These are phyloP conservation scores for Fusarium buharicum DNA, from an alignment of 2,329 filamentous ascomycete genomes.

Conservation along the genomic window DNA sequence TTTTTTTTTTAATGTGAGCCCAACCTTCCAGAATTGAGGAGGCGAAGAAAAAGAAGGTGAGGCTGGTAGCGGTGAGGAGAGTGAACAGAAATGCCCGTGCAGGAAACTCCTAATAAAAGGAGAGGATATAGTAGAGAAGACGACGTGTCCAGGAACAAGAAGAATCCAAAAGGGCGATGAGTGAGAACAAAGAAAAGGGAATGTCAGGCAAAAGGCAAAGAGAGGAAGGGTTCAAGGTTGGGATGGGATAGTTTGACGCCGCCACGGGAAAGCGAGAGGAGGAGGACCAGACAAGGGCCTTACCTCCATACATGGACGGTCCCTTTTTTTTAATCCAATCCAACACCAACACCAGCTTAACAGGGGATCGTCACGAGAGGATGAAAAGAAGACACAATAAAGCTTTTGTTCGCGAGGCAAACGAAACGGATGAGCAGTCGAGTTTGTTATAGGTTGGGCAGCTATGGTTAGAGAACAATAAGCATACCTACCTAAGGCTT, in stretches of 20 bases:
- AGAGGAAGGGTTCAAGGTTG: slow-evolving; percentile 30
- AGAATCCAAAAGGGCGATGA: background rate
- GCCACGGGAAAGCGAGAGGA: slow-evolving; percentile 24
- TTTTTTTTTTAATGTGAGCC: slow-evolving; percentile 8
- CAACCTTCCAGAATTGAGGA: slow-evolving; percentile 8
- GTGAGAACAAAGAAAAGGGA: slow-evolving; percentile 8
- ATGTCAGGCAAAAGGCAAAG: slow-evolving; percentile 1
- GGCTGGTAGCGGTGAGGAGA: slow-evolving; percentile 29
- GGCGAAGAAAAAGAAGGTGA: slow-evolving; percentile 23
- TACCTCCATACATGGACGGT: slow-evolving; percentile 16
- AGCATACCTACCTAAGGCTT: background rate
- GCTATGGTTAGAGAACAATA: slow-evolving; percentile 7
- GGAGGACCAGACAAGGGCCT: slow-evolving; percentile 39
- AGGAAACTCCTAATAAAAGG: slow-evolving; percentile 24
- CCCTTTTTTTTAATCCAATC: slow-evolving; percentile 34
- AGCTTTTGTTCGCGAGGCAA: slow-evolving; percentile 24
- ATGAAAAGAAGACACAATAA: slow-evolving; percentile 18
- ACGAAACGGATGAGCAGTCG: slow-evolving; percentile 10
- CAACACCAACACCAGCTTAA: slow-evolving; percentile 35
- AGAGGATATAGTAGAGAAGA: slow-evolving; percentile 18
- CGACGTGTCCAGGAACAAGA: slow-evolving; percentile 15
- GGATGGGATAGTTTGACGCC: slow-evolving; percentile 26
- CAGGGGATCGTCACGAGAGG: slow-evolving; percentile 29
- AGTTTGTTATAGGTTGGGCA: slow-evolving; percentile 33
- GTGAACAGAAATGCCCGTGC: slow-evolving; percentile 13